Evolutionary conservation across 441 rosid species (phyloP), one percentile per base, ranked within the genome.

Genomic region (Macaranga tanarius): DNA sequence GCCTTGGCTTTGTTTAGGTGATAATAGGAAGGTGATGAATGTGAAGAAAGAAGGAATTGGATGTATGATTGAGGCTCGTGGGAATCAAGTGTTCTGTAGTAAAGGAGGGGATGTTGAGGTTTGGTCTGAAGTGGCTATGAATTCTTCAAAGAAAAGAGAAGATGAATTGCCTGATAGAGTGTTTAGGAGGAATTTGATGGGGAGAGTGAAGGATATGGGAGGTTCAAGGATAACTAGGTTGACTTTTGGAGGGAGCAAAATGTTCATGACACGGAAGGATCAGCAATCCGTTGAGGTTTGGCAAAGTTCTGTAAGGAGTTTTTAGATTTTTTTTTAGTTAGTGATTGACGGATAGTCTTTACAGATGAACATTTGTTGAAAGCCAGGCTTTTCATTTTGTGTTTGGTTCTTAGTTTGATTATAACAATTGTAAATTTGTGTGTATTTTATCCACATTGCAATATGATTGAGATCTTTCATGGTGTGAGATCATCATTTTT

Each of bases 241-340:
- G 82, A 87, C 83, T 16, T 91, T 95, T 79, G 99, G 96, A 28
- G 99, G 97, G 45, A 87, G 78, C 86, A 88, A 86, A 84, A 87
- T 95, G 96, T 89, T 90, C 50, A 80, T 89, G 70, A 81, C 89
- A 0, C 78, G 96, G 19, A 88, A 87, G 75, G 96, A 87, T 78
- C 82, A 81, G 82, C 97, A 89, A 80, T 79, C 79, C 61, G 77
- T 95, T 12, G 97, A 95, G 84, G 92, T 91, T 74, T 95, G 99
- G 99, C 96, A 88, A 79, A 85, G 94, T 85, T 84, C 87, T 22
- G 69, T 42, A 0, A 71, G 75, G 34, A 79, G 81, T 44, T 79
- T 77, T 54, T 76, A 67, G 80, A 81, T 73, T 67, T 42, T 17
- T 23, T 28, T 23, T n/a, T n/a, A 72, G 79, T 71, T 59, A 50